These are phyloP conservation scores for Leccinum griseonigrum DNA, from an alignment of 1,284 basidiomycete genomes.

Conservation along the genomic window DNA sequence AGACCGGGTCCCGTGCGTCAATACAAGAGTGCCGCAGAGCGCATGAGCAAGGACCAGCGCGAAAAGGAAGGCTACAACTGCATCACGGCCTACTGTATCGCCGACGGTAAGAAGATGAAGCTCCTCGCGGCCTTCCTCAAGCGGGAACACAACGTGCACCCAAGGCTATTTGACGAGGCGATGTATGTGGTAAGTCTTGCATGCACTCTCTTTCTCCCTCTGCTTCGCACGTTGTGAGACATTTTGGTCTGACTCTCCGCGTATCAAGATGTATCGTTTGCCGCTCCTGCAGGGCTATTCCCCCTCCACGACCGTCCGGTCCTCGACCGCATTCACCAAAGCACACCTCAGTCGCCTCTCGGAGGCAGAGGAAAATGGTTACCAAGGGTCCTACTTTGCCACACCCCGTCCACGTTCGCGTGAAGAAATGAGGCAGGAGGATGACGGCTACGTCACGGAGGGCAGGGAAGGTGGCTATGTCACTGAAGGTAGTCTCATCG, in stretches of 20 bases:
- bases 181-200: slow-evolving; percentile 75
- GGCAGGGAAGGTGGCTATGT: slow-evolving; percentile 27
- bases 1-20: slow-evolving; percentile 62
- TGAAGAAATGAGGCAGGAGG: too few species aligned
- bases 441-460: slow-evolving; percentile 28
- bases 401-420: slow-evolving; percentile 28
- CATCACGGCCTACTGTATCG: slow-evolving; percentile 86
- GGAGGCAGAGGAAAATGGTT: slow-evolving; percentile 87
- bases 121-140: slow-evolving; percentile 81
- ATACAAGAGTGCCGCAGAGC: slow-evolving; percentile 76
- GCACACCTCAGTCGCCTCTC: slow-evolving; percentile 69
- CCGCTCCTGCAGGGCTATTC: slow-evolving; percentile 92
- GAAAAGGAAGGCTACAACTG: slow-evolving; percentile 74
- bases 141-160: slow-evolving; percentile 89
- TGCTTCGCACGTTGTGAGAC: not conserved
- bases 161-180: slow-evolving; percentile 91
- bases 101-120: slow-evolving; percentile 81
- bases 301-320: slow-evolving; percentile 79
- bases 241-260: slow-evolving; percentile 2
- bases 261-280: slow-evolving; percentile 79
- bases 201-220: not conserved
- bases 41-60: slow-evolving; percentile 76
- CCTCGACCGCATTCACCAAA: slow-evolving; percentile 67
- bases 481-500: slow-evolving; percentile 20
- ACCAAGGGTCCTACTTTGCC: slow-evolving; percentile 82